Percentiles rank a stretch among this genome's conserved stretches.
These are phyloP conservation scores for Raphanus hybrid DNA, from an alignment of 441 rosid species.

Conservation along the genomic window DNA sequence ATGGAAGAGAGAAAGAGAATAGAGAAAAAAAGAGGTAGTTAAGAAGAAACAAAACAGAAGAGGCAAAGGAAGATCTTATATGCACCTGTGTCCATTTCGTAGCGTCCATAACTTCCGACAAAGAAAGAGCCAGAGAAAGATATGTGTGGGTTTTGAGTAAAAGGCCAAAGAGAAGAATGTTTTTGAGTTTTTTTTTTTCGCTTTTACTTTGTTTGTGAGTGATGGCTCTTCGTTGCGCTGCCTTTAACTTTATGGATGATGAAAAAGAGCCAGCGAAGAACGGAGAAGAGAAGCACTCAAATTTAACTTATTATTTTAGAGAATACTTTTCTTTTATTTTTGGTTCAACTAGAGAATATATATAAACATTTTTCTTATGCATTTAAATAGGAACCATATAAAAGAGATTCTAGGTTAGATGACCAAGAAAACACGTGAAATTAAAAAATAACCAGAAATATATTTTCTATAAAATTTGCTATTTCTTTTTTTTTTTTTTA, in stretches of 20 bases:
- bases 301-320: constrained; percentile 32
- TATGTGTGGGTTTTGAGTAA: constrained; percentile 48
- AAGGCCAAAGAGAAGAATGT: constrained; percentile 53
- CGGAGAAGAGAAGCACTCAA: constrained; percentile 43
- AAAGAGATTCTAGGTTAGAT: neutral
- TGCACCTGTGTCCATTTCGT: constrained; percentile 78
- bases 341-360: constrained; percentile 9
- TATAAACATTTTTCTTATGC: neutral
- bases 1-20: constrained; percentile 12
- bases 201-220: constrained; percentile 43
- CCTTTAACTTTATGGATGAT: constrained; percentile 59
- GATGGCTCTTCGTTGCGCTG: constrained; percentile 66
- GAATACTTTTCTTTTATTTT: constrained; percentile 9
- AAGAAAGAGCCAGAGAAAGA: constrained; percentile 54
- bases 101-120: constrained; percentile 75
- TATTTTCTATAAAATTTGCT: neutral
- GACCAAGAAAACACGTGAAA: neutral
- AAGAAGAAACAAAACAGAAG: constrained; percentile 27
- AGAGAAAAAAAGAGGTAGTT: constrained; percentile 24
- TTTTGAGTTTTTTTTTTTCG: constrained; percentile 61
- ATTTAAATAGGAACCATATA: neutral
- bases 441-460: neutral
- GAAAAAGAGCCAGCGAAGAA: constrained; percentile 44
- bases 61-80: constrained; percentile 40
- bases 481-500: constrained; percentile 1